Evolutionary conservation across 495 filamentous ascomycete species (phyloP).

Genomic region (Aspergillus incahuasiensis): DNA sequence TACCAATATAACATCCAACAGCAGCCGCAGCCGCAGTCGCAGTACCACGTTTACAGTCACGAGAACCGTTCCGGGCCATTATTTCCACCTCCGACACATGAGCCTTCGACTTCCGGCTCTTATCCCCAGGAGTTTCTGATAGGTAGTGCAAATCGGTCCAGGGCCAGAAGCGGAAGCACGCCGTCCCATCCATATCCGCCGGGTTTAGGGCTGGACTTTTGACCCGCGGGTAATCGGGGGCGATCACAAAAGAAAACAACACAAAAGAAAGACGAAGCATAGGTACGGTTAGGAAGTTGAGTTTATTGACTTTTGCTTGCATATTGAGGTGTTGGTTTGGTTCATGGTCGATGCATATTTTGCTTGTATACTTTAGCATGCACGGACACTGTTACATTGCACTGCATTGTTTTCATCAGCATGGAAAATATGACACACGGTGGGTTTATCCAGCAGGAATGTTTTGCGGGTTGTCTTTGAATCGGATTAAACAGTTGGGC

Average conservation of each 20-base stretch:
- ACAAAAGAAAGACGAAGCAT: background rate
- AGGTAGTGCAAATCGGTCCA: background rate
- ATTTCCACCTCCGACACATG: constrained; percentile 13
- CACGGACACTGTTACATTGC: background rate
- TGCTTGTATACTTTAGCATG: background rate
- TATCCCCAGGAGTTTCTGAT: background rate
- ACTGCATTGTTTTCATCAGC: background rate
- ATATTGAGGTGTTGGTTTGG: background rate
- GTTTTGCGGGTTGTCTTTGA: too few relatives aligned
- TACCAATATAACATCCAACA: background rate
- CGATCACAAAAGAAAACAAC: background rate
- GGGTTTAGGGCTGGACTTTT: background rate
- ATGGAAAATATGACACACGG: too few relatives aligned
- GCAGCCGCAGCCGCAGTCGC: background rate
- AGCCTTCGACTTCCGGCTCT: background rate
- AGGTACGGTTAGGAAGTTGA: background rate
- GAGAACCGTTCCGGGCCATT: constrained; percentile 32
- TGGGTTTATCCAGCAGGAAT: too few relatives aligned
- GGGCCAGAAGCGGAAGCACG: background rate
- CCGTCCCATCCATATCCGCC: background rate
- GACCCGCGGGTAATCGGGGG: background rate
- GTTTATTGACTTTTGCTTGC: background rate
- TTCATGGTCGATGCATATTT: too few relatives aligned
- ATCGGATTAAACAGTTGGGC: too few relatives aligned
- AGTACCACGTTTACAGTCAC: constrained; percentile 26